Base-by-base conservation (phyloP, 768 basidiomycete genomes). In the Xerocomellus chrysenteron region DNA sequence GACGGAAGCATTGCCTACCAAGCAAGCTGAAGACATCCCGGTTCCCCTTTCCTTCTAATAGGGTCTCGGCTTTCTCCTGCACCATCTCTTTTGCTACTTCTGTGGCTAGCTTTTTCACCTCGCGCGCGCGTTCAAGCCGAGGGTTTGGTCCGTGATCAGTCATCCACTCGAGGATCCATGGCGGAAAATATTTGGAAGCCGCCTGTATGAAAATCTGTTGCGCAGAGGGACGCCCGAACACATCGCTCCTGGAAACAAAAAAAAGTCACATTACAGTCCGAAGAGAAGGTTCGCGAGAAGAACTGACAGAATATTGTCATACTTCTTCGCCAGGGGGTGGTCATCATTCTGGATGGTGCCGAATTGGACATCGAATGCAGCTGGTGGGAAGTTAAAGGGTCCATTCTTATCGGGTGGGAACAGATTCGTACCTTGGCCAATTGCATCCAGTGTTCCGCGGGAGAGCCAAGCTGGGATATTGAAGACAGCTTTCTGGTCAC, bases 351-450 rank as follows among this genome's bases (percentile, higher is more conserved):
- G 13, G 33, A 65, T 7, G 14, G 55, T 39, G 3, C 72, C 74
- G 39, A 82, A 82, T 28, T 72, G 73, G 59, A 82, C 76, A 52
- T 81, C 81, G 57, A 83, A 83, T 40, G 79, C 80, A 49, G 77
- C 81, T 71, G 32, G 21, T 28, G 30, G 30, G 19, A 19, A 32
- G 21, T 16, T 54, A 14, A 40, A 30, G 4, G 4, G n/a, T 35
- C 13, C 11, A 24, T 49, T 19, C 28, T 28, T 19, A 17, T 36
- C 9, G 1, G 9, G 7, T 17, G 17, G 39, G 19, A 30, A 17
- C 3, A 16, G 1, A 28, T 30, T 36, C 51, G 9, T 66, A 79
- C 81, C 79, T 65, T 76, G 72, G 9, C 80, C 82, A 52, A 83
- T 78, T 14, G 79, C 76, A 67, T 82, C 82, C 51, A 83, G 58